phyloP scores from a whole-genome alignment of 345 rosid genomes.

The Citrus medica region DNA sequence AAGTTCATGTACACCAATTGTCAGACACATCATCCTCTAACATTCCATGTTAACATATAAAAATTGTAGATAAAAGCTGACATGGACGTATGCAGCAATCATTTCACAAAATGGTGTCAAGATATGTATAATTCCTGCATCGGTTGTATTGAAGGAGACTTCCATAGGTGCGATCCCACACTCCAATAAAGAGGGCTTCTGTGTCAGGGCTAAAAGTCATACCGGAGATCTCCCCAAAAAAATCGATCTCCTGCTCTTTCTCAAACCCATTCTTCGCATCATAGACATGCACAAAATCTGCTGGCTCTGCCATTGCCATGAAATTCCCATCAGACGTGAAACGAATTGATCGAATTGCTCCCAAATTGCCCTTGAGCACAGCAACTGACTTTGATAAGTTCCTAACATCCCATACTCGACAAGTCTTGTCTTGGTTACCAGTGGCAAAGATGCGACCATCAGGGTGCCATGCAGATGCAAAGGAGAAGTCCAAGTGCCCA shows the following conservation, averaged over 20 bases:
- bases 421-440: constrained; percentile 67
- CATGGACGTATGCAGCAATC: background rate
- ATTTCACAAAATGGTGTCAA: constrained; percentile 42
- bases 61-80: constrained; percentile 8
- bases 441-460: constrained; percentile 54
- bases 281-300: constrained; percentile 59
- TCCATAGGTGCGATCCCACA: constrained; percentile 65
- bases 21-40: constrained; percentile 12
- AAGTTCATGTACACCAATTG: constrained; percentile 3
- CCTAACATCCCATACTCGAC: constrained; percentile 55
- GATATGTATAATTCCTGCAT: constrained; percentile 44
- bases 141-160: constrained; percentile 60
- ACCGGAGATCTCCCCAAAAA: constrained; percentile 67
- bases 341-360: constrained; percentile 58
- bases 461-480: constrained; percentile 70
- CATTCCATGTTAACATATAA: background rate
- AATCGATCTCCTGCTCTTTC: constrained; percentile 62
- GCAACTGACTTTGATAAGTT: constrained; percentile 50
- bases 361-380: constrained; percentile 56
- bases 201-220: constrained; percentile 61
- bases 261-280: constrained; percentile 50
- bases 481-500: constrained; percentile 60
- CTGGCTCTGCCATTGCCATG: constrained; percentile 65
- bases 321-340: constrained; percentile 53
- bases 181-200: constrained; percentile 52